Percentiles rank a stretch among this genome's conserved stretches.
phyloP scores from a whole-genome alignment of 495 filamentous ascomycete genomes.

The Cercophora scortea region DNA sequence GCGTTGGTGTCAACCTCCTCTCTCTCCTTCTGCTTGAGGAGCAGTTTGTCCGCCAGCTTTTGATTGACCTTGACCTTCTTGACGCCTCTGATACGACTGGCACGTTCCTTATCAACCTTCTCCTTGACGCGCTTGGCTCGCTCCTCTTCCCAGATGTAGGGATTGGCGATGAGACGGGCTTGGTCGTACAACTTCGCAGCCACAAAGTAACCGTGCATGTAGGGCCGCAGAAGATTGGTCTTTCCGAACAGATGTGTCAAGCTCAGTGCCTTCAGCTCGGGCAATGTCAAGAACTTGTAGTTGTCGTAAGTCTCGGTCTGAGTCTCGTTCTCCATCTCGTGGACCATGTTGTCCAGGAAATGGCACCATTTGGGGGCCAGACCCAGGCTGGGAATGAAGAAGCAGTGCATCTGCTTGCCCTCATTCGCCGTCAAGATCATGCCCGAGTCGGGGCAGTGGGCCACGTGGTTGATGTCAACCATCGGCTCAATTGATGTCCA shows the following conservation, averaged over 20 bases:
- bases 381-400: constrained; percentile 84
- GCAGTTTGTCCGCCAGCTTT: constrained; percentile 72
- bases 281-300: constrained; percentile 89
- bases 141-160: constrained; percentile 85
- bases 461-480: constrained; percentile 88
- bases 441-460: constrained; percentile 76
- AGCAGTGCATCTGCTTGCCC: constrained; percentile 61
- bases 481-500: constrained; percentile 95
- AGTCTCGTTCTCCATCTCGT: constrained; percentile 86
- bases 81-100: constrained; percentile 81
- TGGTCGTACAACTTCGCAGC: constrained; percentile 89
- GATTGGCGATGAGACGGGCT: constrained; percentile 84
- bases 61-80: constrained; percentile 91
- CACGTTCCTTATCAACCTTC: constrained; percentile 89
- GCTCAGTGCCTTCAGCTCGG: constrained; percentile 72
- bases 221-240: constrained; percentile 78
- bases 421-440: constrained; percentile 97
- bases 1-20: constrained; percentile 54
- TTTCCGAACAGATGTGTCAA: constrained; percentile 81
- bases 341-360: constrained; percentile 93
- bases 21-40: constrained; percentile 72
- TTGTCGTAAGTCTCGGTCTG: constrained; percentile 87
- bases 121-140: constrained; percentile 78
- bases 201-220: constrained; percentile 99
- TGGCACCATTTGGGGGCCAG: constrained; percentile 92